Conservation (phyloP, 2,329 filamentous ascomycete species). For the Aspergillus versicolor region DNA sequence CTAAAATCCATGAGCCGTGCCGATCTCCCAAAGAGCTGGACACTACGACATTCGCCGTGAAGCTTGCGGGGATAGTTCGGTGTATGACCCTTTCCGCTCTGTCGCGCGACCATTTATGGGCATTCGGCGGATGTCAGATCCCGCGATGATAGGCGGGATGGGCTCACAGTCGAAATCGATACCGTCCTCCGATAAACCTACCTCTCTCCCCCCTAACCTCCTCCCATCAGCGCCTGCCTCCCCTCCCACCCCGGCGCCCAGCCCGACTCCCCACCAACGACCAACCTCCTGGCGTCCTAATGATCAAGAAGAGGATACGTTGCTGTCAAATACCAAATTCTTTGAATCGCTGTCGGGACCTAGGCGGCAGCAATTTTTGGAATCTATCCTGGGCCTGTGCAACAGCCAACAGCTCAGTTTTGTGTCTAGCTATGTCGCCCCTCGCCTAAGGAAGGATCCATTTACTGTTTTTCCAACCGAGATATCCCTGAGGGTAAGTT, state of each 20-base stretch:
- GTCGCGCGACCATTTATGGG: constrained; percentile 24
- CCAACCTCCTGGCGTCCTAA: constrained; percentile 50
- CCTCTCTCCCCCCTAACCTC: constrained; percentile 59
- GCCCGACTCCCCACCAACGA: constrained; percentile 62
- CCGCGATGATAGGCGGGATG: constrained; percentile 31
- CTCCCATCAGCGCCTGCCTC: constrained; percentile 65
- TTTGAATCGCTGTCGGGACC: constrained; percentile 75
- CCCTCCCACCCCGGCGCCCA: constrained; percentile 66
- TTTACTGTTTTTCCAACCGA: constrained; percentile 92
- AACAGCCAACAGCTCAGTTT: constrained; percentile 95
- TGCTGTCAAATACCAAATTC: constrained; percentile 73
- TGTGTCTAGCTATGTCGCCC: constrained; percentile 93
- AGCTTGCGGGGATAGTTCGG: constrained; percentile 16
- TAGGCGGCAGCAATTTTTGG: constrained; percentile 77
- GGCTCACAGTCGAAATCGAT: constrained; percentile 41
- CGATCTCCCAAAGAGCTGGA: constrained; percentile 3
- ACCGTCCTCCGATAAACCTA: constrained; percentile 51
- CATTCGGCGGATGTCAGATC: constrained; percentile 25
- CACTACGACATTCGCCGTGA: constrained; percentile 15
- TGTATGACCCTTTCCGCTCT: constrained; percentile 15
- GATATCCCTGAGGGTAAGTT: constrained; percentile 77
- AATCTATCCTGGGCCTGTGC: constrained; percentile 88
- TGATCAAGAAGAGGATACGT: constrained; percentile 73
- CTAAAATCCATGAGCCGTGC: constrained; percentile 19
- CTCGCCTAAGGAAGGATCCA: constrained; percentile 90